Evolutionary conservation across 306 rosid genomes (phyloP).

Genomic region (Dalbergia cultrata): DNA sequence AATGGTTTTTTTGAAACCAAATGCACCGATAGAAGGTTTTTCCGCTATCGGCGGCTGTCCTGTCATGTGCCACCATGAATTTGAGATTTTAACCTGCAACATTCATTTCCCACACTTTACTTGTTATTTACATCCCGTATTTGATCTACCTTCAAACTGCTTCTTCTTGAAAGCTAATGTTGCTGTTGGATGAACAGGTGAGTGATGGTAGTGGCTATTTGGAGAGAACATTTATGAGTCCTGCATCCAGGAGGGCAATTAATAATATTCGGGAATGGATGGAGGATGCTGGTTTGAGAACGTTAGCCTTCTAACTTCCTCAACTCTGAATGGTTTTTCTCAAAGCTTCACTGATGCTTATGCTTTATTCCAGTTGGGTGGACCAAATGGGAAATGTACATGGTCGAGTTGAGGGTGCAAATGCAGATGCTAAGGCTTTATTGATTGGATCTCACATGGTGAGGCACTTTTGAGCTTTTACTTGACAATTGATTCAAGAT

Average conservation of each 20-base stretch:
- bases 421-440: slow-evolving; percentile 74
- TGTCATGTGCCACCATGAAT: neutral
- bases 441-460: slow-evolving; percentile 95
- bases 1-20: too few relatives aligned
- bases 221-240: slow-evolving; percentile 94
- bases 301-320: slow-evolving; percentile 71
- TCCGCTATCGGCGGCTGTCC: too few relatives aligned
- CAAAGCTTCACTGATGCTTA: slow-evolving; percentile 49
- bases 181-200: slow-evolving; percentile 63
- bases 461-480: slow-evolving; percentile 41
- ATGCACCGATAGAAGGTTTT: neutral
- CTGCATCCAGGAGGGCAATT: slow-evolving; percentile 80
- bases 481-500: slow-evolving; percentile 18
- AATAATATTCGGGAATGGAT: slow-evolving; percentile 76
- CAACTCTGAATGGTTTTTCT: slow-evolving; percentile 29
- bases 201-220: slow-evolving; percentile 81
- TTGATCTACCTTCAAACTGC: slow-evolving; percentile 2
- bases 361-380: slow-evolving; percentile 80
- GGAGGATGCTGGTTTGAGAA: slow-evolving; percentile 97
- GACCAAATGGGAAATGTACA: slow-evolving; percentile 89
- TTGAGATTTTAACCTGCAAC: neutral
- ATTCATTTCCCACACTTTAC: neutral
- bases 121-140: slow-evolving; percentile 16
- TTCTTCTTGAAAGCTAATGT: slow-evolving; percentile 41
- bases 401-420: slow-evolving; percentile 84